phyloP scores from a whole-genome alignment of 179 eudicot genomes.

The Actinidia arguta region DNA sequence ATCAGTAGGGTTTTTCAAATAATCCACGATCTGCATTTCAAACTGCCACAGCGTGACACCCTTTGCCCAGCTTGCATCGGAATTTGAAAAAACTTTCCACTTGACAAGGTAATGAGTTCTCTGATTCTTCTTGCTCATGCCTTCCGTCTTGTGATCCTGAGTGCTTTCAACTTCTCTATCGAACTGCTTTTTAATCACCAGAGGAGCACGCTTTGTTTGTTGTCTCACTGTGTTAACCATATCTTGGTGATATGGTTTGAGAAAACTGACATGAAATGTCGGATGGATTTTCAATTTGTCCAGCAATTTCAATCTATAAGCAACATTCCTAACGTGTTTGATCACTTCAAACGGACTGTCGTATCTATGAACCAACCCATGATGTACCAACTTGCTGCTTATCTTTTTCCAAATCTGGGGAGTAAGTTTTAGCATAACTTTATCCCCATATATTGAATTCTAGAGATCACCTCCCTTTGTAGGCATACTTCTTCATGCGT shows the following conservation, averaged over 20 bases:
- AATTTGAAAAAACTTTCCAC: conserved; percentile 13
- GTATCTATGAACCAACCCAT: neutral
- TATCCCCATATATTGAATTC: conserved; percentile 23
- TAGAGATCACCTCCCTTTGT: neutral
- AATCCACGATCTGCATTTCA: too few species aligned
- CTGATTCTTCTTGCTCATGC: too few species aligned
- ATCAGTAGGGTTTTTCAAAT: too few species aligned
- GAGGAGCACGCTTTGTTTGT: neutral
- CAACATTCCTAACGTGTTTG: neutral
- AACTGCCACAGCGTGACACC: conserved; percentile 18
- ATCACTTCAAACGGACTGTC: conserved; percentile 20
- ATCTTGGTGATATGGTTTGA: conserved; percentile 15
- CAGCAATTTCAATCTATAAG: neutral
- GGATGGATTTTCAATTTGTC: conserved; percentile 4
- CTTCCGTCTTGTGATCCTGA: neutral
- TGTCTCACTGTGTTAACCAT: neutral
- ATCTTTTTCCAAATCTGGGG: too few species aligned
- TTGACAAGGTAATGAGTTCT: conserved; percentile 1
- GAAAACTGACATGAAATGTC: too few species aligned
- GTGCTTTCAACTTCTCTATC: neutral
- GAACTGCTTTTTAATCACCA: neutral
- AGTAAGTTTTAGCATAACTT: conserved; percentile 11
- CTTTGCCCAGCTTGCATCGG: neutral
- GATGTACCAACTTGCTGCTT: neutral
- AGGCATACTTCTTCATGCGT: conserved; percentile 20